A percentile compares a stretch with the other conserved stretches of the same genome.
Conservation (phyloP, 306 rosid species). For the Prunus mume region DNA sequence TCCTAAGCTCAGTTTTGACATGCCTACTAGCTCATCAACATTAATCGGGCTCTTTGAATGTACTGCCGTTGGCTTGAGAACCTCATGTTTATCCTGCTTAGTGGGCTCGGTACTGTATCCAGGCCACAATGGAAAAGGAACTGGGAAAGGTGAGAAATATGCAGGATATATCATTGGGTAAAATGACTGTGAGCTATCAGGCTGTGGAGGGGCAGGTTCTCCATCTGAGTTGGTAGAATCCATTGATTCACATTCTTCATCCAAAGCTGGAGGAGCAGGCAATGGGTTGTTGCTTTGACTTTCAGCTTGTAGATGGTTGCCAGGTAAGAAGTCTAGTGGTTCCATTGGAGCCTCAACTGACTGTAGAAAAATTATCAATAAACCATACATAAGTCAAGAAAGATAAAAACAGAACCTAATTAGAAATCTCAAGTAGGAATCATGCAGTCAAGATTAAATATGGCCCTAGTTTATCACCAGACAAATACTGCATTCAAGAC, state of each 20-base stretch:
- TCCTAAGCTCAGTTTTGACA: conserved; percentile 91
- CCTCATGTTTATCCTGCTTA: conserved; percentile 65
- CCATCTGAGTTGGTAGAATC: conserved; percentile 91
- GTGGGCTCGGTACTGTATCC: conserved; percentile 52
- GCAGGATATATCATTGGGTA: conserved; percentile 76
- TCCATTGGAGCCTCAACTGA: conserved; percentile 55
- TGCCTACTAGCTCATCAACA: conserved; percentile 89
- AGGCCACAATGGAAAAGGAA: conserved; percentile 74
- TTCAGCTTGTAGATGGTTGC: conserved; percentile 44
- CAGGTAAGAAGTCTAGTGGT: conserved; percentile 63
- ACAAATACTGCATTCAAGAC: conserved; percentile 4
- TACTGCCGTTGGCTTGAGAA: conserved; percentile 91
- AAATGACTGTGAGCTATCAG: conserved; percentile 44
- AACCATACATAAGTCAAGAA: neutral
- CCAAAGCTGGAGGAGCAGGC: conserved; percentile 75
- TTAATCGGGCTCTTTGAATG: conserved; percentile 83
- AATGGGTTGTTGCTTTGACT: conserved; percentile 58
- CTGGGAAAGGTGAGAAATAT: conserved; percentile 64
- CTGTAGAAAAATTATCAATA: conserved; percentile 46
- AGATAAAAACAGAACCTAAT: neutral
- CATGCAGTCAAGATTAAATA: neutral
- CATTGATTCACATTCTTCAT: conserved; percentile 95
- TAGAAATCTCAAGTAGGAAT: neutral
- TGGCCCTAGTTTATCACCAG: neutral
- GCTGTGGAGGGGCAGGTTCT: conserved; percentile 51